Evolutionary conservation across 768 basidiomycete genomes (phyloP), one percentile per base, ranked within the genome.

Genomic region (Naganishia randhawae): DNA sequence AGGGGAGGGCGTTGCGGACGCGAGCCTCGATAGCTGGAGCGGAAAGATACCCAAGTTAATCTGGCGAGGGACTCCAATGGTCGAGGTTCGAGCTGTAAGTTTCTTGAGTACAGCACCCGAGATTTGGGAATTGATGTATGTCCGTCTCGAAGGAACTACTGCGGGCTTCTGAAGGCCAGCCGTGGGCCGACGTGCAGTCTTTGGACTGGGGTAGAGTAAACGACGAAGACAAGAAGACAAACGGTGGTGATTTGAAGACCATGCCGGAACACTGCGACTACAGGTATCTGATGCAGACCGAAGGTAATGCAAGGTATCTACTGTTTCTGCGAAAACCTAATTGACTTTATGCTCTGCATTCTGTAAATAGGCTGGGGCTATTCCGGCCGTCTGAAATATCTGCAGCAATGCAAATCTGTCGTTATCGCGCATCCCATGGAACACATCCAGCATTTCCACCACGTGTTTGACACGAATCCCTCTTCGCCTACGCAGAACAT

Each of bases 311-410:
- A 19, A 10, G 14, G n/a, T 29, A 29, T 22, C 17, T 25, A 25
- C 19, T 29, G 13, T 16, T 37, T 9, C 4, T 37, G 37, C 17
- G 13, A 29, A 19, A 53, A 9, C 16, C 9, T 2, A 27, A 22
- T 41, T 16, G 45, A 48, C 3, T 22, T 45, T 52, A 22, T 29
- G 1, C 27, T 22, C 10, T 11, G 29, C 14, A 2, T n/a, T 50
- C 25, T 3, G 2, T 19, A 1, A 6, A 19, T 27, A 69, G 68
- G 76, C 16, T 74, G 65, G 65, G 72, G 75, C 16, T 76, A 77
- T 62, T 75, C 74, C 53, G 77, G 77, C 1, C 68, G 77, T 25
- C 66, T 78, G 35, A 78, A 78, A 73, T 74, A 74, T 41, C 71
- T 74, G 50, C 73, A 74, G 55, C 68, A 70, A 62, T 74, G 73